Conservation (phyloP, 106 monocot species). For the Dioscorea zingiberensis region DNA sequence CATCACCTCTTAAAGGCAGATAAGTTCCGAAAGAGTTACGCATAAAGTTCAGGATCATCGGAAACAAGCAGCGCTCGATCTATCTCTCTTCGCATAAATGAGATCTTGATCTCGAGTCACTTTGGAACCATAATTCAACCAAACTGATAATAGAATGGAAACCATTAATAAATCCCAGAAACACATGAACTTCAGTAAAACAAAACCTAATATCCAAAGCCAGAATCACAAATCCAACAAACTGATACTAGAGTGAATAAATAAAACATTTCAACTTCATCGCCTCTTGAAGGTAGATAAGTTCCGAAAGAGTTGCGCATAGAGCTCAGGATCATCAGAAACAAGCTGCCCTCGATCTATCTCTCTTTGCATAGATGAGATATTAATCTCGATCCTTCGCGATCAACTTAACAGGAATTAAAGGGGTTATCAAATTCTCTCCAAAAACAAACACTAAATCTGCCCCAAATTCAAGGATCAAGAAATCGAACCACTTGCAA, state of each 20-base stretch:
- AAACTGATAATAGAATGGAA: background rate
- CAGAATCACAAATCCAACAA: background rate
- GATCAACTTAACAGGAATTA: background rate
- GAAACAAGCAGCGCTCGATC: background rate
- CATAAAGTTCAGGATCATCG: slow-evolving; percentile 2
- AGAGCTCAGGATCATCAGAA: slow-evolving; percentile 4
- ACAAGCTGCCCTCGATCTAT: background rate
- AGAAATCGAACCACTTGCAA: background rate
- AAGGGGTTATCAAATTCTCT: background rate
- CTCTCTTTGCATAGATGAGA: background rate
- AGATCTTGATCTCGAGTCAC: no score
- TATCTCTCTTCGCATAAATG: no score
- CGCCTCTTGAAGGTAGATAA: slow-evolving; percentile 2
- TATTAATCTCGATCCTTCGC: background rate
- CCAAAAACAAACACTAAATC: background rate
- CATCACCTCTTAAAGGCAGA: slow-evolving; percentile 3
- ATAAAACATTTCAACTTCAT: background rate
- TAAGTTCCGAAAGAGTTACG: background rate
- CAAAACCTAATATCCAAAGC: no score
- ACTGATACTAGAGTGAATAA: background rate
- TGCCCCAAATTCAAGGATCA: background rate
- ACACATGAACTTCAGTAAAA: no score
- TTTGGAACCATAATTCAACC: background rate
- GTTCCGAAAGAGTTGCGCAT: background rate
- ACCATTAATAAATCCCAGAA: background rate